Evolutionary conservation across 768 basidiomycete genomes (phyloP).

Genomic region (Mycena floridula): DNA sequence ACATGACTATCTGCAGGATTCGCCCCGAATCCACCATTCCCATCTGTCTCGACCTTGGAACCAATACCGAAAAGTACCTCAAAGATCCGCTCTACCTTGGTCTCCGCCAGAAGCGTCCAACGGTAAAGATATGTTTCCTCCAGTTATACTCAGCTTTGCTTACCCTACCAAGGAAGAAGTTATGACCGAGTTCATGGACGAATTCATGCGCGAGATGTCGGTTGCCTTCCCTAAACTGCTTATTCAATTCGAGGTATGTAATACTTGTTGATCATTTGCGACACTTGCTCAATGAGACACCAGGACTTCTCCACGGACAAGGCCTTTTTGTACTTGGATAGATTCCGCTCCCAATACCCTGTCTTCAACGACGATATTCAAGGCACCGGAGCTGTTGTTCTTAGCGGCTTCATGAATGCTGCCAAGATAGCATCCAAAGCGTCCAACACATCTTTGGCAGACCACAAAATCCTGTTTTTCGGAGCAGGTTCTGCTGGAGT

Average conservation of each 20-base stretch:
- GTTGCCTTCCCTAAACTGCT: slow-evolving; percentile 72
- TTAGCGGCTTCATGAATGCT: slow-evolving; percentile 87
- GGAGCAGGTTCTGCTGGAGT: slow-evolving; percentile 92
- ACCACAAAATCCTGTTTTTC: slow-evolving; percentile 86
- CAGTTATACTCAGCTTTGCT: not conserved
- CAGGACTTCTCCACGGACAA: slow-evolving; percentile 91
- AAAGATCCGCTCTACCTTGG: slow-evolving; percentile 91
- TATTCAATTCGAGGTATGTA: slow-evolving; percentile 73
- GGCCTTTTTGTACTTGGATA: slow-evolving; percentile 79
- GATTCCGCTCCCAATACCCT: slow-evolving; percentile 69
- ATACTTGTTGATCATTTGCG: not conserved
- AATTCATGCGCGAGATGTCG: slow-evolving; percentile 84
- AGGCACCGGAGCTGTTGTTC: slow-evolving; percentile 86
- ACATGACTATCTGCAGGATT: slow-evolving; percentile 30
- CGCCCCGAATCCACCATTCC: slow-evolving; percentile 75
- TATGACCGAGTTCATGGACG: slow-evolving; percentile 84
- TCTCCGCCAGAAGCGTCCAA: slow-evolving; percentile 61
- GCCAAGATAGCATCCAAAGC: slow-evolving; percentile 62
- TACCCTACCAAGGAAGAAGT: slow-evolving; percentile 37
- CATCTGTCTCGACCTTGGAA: slow-evolving; percentile 85
- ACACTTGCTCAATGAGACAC: not conserved
- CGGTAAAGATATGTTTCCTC: no score
- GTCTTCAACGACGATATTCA: slow-evolving; percentile 92
- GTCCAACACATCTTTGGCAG: slow-evolving; percentile 46
- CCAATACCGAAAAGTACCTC: slow-evolving; percentile 74